Evolutionary conservation across 73 alveolate species (phyloP).

Genomic region (Tetrahymena elliotti): DNA sequence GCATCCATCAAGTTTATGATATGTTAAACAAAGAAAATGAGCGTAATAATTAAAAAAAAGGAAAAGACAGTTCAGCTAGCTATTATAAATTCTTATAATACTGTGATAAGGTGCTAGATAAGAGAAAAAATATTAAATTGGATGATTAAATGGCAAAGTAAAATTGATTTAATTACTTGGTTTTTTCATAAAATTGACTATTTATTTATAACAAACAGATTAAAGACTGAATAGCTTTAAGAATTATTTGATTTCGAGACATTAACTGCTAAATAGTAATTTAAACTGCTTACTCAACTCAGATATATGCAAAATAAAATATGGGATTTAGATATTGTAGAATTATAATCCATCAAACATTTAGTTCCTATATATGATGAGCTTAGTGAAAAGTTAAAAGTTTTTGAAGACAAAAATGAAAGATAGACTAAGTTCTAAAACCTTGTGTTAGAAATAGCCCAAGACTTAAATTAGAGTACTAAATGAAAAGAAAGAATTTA

Average conservation of each 20-base stretch:
- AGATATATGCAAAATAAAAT: not conserved
- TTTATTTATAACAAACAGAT: not conserved
- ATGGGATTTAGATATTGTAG: not conserved
- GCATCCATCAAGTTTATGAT: not conserved
- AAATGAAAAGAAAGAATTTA: not conserved
- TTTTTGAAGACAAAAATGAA: not conserved
- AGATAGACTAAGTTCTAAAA: not conserved
- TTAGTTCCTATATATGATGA: not conserved
- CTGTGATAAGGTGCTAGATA: not conserved
- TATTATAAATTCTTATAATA: not conserved
- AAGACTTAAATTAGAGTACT: not conserved
- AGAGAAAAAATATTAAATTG: not conserved
- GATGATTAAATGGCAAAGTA: not conserved
- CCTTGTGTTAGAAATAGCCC: not conserved
- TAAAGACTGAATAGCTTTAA: not conserved
- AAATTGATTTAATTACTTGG: not conserved
- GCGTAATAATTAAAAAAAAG: not conserved
- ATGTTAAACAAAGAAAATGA: not conserved
- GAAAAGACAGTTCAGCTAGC: not conserved
- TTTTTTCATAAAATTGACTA: not conserved
- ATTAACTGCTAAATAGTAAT: not conserved
- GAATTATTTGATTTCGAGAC: not conserved
- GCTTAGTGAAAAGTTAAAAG: not conserved
- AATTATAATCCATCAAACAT: not conserved
- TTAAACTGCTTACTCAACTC: not conserved